phyloP scores from a whole-genome alignment of 768 basidiomycete species.

The Butyriboletus loyo region DNA sequence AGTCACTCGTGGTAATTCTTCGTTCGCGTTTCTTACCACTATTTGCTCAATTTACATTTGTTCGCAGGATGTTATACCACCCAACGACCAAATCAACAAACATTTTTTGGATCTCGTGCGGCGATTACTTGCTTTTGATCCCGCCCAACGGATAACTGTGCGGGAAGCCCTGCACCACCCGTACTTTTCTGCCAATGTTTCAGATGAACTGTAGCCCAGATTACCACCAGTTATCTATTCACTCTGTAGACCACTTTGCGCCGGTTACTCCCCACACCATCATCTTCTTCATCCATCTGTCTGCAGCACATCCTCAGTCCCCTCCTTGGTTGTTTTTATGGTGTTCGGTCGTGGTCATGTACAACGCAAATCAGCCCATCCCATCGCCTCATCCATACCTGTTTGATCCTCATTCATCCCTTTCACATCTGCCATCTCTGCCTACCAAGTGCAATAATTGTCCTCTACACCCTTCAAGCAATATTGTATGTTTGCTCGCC shows the following conservation, averaged over 20 bases:
- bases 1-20: slow-evolving; percentile 64
- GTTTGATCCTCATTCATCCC: slow-evolving; percentile 26
- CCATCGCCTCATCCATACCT: slow-evolving; percentile 28
- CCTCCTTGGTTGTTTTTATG: slow-evolving; percentile 35
- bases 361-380: slow-evolving; percentile 33
- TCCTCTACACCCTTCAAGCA: slow-evolving; percentile 27
- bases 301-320: slow-evolving; percentile 20
- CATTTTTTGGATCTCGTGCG: slow-evolving; percentile 87
- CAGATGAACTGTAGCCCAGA: slow-evolving; percentile 59
- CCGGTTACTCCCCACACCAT: slow-evolving; percentile 18
- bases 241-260: slow-evolving; percentile 33
- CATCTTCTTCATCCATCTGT: slow-evolving; percentile 24
- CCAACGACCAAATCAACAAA: slow-evolving; percentile 66
- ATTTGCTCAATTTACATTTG: slow-evolving; percentile 3
- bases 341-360: slow-evolving; percentile 37
- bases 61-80: slow-evolving; percentile 78
- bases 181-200: slow-evolving; percentile 71
- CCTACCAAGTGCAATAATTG: slow-evolving; percentile 30
- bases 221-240: slow-evolving; percentile 35
- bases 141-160: slow-evolving; percentile 82
- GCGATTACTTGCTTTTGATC: slow-evolving; percentile 87
- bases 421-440: slow-evolving; percentile 19
- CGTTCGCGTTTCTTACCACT: neutral
- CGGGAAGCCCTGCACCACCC: slow-evolving; percentile 84
- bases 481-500: slow-evolving; percentile 28